phyloP scores from a whole-genome alignment of 2,329 filamentous ascomycete genomes.

The Pyrenophora graminea region DNA sequence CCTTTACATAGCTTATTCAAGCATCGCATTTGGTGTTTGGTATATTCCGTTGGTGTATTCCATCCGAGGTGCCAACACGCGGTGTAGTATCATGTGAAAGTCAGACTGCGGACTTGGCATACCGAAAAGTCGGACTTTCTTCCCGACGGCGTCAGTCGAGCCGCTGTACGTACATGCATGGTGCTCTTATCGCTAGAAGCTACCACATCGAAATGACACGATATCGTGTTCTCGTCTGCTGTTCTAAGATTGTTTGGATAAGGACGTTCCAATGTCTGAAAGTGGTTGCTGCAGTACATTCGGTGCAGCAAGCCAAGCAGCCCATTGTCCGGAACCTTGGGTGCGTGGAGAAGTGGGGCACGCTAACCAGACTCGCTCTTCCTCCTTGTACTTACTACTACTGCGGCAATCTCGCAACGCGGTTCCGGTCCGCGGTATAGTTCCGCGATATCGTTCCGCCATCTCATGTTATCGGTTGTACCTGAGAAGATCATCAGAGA shows the following conservation, averaged over 20 bases:
- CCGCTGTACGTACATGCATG: neutral
- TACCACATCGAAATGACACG: neutral
- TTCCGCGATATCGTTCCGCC: no score
- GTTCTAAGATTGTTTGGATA: neutral
- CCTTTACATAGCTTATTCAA: no score
- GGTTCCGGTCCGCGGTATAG: no score
- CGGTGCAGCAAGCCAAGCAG: slow-evolving; percentile 7
- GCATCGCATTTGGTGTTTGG: no score
- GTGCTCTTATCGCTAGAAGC: neutral
- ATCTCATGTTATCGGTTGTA: no score
- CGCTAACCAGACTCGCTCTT: neutral
- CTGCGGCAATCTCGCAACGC: no score
- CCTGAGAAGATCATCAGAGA: no score
- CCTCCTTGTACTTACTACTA: no score
- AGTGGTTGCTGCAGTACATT: slow-evolving; percentile 7
- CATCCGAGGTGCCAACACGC: no score
- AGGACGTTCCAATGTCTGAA: slow-evolving; percentile 1
- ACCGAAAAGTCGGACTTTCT: slow-evolving; percentile 5
- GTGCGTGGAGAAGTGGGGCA: slow-evolving; percentile 16
- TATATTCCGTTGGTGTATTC: no score
- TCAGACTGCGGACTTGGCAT: neutral
- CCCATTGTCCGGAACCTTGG: neutral
- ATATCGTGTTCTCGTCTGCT: neutral
- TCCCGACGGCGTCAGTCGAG: neutral
- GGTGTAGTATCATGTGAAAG: neutral